Conservation (phyloP, 2,329 filamentous ascomycete species). For the Fusarium nelsonii region DNA sequence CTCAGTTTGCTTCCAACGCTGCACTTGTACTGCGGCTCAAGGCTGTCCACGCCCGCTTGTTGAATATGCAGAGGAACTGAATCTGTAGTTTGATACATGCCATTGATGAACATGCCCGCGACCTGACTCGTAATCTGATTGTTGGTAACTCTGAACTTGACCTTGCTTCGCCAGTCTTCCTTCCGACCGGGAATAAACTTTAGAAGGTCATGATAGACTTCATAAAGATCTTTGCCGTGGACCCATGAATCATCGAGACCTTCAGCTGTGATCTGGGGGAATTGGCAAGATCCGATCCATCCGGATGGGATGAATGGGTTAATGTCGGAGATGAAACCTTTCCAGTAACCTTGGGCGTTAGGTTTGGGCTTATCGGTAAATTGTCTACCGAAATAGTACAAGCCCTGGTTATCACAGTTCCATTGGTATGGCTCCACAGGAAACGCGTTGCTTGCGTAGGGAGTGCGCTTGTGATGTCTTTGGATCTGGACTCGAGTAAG, state of each 20-base stretch:
- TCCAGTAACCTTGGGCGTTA: constrained; percentile 73
- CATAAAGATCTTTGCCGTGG: constrained; percentile 81
- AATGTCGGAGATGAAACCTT: constrained; percentile 67
- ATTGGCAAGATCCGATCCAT: constrained; percentile 81
- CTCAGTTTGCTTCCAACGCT: constrained; percentile 60
- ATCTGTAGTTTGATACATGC: constrained; percentile 69
- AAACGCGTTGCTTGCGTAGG: constrained; percentile 82
- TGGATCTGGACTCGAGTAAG: constrained; percentile 68
- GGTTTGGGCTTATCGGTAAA: constrained; percentile 58
- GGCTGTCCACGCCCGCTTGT: constrained; percentile 72
- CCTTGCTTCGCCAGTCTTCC: constrained; percentile 56
- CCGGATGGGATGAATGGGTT: constrained; percentile 77
- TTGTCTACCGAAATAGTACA: constrained; percentile 77
- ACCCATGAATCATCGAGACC: constrained; percentile 81
- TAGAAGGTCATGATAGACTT: constrained; percentile 79
- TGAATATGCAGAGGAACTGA: constrained; percentile 62
- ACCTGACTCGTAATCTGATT: constrained; percentile 88
- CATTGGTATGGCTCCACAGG: constrained; percentile 78
- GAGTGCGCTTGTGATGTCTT: constrained; percentile 86
- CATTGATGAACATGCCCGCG: constrained; percentile 78
- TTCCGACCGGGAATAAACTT: constrained; percentile 71
- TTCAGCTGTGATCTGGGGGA: constrained; percentile 80
- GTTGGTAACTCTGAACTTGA: constrained; percentile 80
- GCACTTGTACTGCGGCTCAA: constrained; percentile 81
- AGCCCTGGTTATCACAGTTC: constrained; percentile 76